phyloP scores from a whole-genome alignment of 1,284 basidiomycete species.

The Gomphus bonarii region DNA sequence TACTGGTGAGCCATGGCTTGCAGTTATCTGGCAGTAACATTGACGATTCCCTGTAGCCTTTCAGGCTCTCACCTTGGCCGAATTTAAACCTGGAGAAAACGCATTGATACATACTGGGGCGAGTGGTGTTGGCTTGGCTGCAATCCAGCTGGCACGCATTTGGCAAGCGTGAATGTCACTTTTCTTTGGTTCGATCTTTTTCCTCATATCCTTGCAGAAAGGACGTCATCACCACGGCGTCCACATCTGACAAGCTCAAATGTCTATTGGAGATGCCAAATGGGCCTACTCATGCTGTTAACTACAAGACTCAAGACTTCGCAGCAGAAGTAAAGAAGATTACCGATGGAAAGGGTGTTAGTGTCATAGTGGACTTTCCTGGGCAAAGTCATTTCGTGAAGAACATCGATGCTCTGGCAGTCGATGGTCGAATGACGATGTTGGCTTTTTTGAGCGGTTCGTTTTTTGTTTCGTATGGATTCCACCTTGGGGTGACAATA shows the following conservation, averaged over 20 bases:
- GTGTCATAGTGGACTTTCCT: conserved; percentile 86
- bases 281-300: conserved; percentile 67
- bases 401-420: conserved; percentile 69
- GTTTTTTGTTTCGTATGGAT: conserved; percentile 10
- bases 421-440: conserved; percentile 73
- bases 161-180: conserved; percentile 56
- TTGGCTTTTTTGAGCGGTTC: conserved; percentile 64
- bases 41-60: conserved; percentile 45
- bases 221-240: conserved; percentile 77
- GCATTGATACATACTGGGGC: conserved; percentile 87
- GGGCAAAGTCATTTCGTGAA: conserved; percentile 75
- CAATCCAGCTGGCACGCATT: conserved; percentile 78
- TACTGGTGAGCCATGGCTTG: conserved; percentile 44
- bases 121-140: conserved; percentile 84
- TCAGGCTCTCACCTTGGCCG: conserved; percentile 68
- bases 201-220: conserved; percentile 29
- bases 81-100: conserved; percentile 61
- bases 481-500: neutral
- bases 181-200: conserved; percentile 8
- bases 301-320: conserved; percentile 83
- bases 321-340: conserved; percentile 52
- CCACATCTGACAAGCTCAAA: conserved; percentile 74
- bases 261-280: conserved; percentile 59
- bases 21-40: neutral
- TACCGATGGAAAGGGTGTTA: conserved; percentile 59